Base-by-base conservation (phyloP, 352 stramenopile genomes). In the Globisporangium radiosum region DNA sequence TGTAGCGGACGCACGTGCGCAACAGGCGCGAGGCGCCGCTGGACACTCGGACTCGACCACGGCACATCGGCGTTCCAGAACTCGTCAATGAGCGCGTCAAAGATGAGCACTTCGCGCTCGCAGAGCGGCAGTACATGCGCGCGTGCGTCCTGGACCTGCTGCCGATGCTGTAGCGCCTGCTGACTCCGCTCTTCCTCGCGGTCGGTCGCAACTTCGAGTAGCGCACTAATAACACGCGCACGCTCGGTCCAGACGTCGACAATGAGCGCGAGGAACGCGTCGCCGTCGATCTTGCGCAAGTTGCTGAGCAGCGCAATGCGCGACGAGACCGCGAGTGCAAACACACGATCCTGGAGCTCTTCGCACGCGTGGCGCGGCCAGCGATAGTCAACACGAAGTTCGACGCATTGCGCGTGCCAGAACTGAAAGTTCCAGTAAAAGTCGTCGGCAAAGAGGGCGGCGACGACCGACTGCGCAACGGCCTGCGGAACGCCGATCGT, bases 361-460 rank as follows among this genome's bases (percentile, higher is more conserved):
- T 73, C 58, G 40, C 73, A 68, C n/a, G 83, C 69, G 8, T 48
- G 59, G 6, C 39, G 7, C 2, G 81, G 79, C 83, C 83, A 93
- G 19, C 63, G 58, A 48, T 71, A 83, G 36, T 75, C 56, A 42
- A 91, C 63, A 47, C 62, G 56, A 15, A 93, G 68, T 60, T 93
- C 83, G 14, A 60, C 62, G 70, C 76, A 88, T 15, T 80, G 75
- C 39, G 68, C 62, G 49, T 78, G 54, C 73, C 82, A 88, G 65
- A 91, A 93, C 51, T 80, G 66, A 47, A 91, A 87, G 56, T 87
- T 84, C 83, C 83, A 93, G 64, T 84, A 89, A 59, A 75, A 86
- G 37, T 90, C 83, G 17, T 89, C 71, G 49, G 72, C 64, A 36
- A 93, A 93, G 52, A 93, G 74, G 57, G 91, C 81, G 1, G 52